A percentile compares a stretch with the other conserved stretches of the same genome.
Conservation (phyloP, 257 asterid species). For the Mentha longifolia region DNA sequence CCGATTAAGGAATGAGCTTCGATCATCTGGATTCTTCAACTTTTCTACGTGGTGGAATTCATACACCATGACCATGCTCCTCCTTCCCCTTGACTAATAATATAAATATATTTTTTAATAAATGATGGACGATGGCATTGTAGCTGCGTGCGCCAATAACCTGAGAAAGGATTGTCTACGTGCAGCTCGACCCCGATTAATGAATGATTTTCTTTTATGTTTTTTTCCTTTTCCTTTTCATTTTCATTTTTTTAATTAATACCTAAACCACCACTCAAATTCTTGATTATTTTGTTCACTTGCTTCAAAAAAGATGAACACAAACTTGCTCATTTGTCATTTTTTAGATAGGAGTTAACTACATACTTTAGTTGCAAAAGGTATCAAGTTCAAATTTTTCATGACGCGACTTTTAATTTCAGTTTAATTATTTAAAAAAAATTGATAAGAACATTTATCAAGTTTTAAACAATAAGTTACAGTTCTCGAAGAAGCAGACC, state of each 20-base stretch:
- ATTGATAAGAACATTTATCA: too few relatives aligned
- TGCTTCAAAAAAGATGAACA: background rate
- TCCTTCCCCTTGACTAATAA: constrained; percentile 8
- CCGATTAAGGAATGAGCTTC: background rate
- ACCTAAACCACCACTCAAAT: background rate
- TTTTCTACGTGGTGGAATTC: constrained; percentile 25
- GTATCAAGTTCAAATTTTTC: too few relatives aligned
- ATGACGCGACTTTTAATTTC: too few relatives aligned
- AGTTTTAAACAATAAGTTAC: too few relatives aligned
- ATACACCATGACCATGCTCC: background rate
- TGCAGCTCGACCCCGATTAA: background rate
- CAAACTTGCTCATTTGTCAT: too few relatives aligned
- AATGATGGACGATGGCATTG: background rate
- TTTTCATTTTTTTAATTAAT: background rate
- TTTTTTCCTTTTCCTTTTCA: background rate
- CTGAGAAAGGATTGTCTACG: background rate
- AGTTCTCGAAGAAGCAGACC: too few relatives aligned
- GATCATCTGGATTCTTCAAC: constrained; percentile 15
- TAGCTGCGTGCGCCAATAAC: constrained; percentile 15
- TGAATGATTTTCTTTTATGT: background rate
- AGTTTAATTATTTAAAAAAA: too few relatives aligned
- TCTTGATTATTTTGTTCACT: background rate
- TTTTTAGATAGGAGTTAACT: too few relatives aligned
- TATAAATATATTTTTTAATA: background rate
- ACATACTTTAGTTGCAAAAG: too few relatives aligned